Conservation (phyloP, 306 rosid species). For the Lathyrus oleraceus region DNA sequence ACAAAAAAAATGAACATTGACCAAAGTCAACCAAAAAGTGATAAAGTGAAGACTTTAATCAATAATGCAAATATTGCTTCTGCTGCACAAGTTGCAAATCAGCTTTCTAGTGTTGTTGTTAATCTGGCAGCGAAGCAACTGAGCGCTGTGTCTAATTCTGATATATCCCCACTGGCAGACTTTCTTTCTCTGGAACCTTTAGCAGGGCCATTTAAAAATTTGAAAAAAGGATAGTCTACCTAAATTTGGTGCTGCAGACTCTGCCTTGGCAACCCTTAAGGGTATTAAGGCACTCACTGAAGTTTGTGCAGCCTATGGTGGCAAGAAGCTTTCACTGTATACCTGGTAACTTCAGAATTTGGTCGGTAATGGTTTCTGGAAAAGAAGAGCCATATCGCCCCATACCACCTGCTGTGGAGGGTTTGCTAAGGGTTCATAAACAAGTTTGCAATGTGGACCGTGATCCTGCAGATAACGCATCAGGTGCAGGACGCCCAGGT, state of each 20-base stretch:
- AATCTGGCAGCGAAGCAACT: slow-evolving; percentile 72
- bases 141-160: slow-evolving; percentile 49
- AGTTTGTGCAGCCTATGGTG: slow-evolving; percentile 63
- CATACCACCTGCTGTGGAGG: slow-evolving; percentile 59
- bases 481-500: slow-evolving; percentile 39
- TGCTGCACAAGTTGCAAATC: slow-evolving; percentile 74
- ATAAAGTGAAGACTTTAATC: slow-evolving; percentile 85
- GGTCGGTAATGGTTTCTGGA: slow-evolving; percentile 71
- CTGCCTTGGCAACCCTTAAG: too few species aligned
- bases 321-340: slow-evolving; percentile 76
- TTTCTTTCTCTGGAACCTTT: slow-evolving; percentile 81
- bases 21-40: too few species aligned
- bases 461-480: slow-evolving; percentile 44
- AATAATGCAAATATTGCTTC: slow-evolving; percentile 74
- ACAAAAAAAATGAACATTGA: too few species aligned
- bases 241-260: too few species aligned
- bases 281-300: too few species aligned
- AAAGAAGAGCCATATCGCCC: slow-evolving; percentile 57
- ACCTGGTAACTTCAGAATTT: slow-evolving; percentile 97
- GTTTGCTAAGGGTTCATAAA: slow-evolving; percentile 62
- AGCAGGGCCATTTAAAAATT: too few species aligned
- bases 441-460: slow-evolving; percentile 47
- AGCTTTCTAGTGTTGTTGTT: slow-evolving; percentile 76
- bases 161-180: slow-evolving; percentile 67
- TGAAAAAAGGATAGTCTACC: too few species aligned